Base-by-base conservation (phyloP, 2,329 filamentous ascomycete species). In the Cladosporium sp. region DNA sequence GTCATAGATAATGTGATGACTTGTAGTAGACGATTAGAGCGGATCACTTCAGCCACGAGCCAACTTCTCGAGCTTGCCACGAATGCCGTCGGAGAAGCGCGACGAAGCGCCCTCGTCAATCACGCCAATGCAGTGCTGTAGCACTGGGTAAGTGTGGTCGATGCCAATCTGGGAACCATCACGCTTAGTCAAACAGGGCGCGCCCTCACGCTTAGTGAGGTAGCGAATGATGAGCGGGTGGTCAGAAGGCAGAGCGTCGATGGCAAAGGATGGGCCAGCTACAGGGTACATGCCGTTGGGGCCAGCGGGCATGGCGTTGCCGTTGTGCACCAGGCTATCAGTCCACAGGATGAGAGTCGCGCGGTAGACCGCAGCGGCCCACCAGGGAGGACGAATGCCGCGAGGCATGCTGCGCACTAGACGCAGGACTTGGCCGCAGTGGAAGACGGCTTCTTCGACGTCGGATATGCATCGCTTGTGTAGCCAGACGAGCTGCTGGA, bases 321-420 rank as follows among this genome's bases (percentile, higher is more conserved):
- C 83, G 66, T 84, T 80, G 65, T 82, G 81, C 6, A 79, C 80
- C 64, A 89, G 76, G 69, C 86, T 85, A 69, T 89, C 86, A 2
- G 84, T 81, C 88, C 87, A 90, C 2, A 89, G 78, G 48, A 88
- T 83, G 64, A 90, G 78, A 4, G 83, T 83, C 1, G 84, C 88
- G n/a, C 89, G 86, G 74, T 91, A 91, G 48, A 91, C 79, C 3
- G 88, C 89, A 1, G 83, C 85, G n/a, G 87, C 80, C 89, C 89
- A 91, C 89, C 89, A 92, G 43, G 83, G 85, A 6, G 89, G 89
- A 25, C 88, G 84, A 3, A 85, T 81, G 58, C 86, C 84, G 32
- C 79, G 78, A 2, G 86, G 83, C 84, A 91, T 90, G 16, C 80
- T 78, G 7, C 84, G 81, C 46, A 91, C 76, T 13, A 90, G 80